phyloP scores from a whole-genome alignment of 192 early-diverging fungal species.

The Diversispora epigaea region DNA sequence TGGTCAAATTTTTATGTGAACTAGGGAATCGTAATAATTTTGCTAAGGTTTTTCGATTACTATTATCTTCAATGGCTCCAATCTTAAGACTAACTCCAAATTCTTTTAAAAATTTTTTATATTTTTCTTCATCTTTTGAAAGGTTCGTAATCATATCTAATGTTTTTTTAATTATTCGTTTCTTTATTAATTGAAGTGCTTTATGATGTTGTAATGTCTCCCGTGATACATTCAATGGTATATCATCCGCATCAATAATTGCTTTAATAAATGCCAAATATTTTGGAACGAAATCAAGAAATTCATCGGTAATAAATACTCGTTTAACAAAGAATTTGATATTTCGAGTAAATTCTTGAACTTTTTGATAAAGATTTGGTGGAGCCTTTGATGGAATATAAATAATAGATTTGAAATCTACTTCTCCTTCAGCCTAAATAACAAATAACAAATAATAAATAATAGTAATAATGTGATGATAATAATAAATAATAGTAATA shows the following conservation, averaged over 20 bases:
- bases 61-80: constrained; percentile 84
- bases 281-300: constrained; percentile 79
- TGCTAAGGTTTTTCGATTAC: constrained; percentile 70
- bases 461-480: background rate
- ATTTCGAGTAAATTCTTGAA: constrained; percentile 53
- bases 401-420: constrained; percentile 86
- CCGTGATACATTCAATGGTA: constrained; percentile 97
- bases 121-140: constrained; percentile 67
- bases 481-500: background rate
- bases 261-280: constrained; percentile 94
- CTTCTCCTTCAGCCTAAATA: constrained; percentile 78
- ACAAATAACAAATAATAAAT: background rate
- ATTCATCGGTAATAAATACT: constrained; percentile 96
- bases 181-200: constrained; percentile 77
- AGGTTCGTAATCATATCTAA: constrained; percentile 82
- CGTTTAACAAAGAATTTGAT: constrained; percentile 94
- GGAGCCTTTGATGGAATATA: constrained; percentile 75
- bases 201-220: constrained; percentile 93
- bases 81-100: constrained; percentile 81
- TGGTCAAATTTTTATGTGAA: constrained; percentile 57
- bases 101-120: constrained; percentile 65
- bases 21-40: constrained; percentile 81
- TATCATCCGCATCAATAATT: constrained; percentile 93
- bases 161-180: constrained; percentile 85
- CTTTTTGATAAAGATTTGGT: constrained; percentile 52